These are phyloP conservation scores for Globisporangium carolinianum DNA, from an alignment of 352 stramenopile species.

Conservation along the genomic window DNA sequence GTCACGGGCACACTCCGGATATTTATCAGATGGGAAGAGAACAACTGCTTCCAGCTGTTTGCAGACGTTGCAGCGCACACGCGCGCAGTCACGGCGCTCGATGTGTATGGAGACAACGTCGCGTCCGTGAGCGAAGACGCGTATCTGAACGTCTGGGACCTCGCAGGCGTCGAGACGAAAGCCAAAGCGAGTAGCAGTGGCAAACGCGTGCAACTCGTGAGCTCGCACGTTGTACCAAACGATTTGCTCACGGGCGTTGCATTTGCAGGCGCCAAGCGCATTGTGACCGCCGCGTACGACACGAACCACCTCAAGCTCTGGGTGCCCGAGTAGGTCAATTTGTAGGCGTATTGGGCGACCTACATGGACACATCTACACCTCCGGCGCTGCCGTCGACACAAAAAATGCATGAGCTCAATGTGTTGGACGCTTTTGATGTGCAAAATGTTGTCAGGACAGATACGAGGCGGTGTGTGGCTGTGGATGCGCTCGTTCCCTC, in stretches of 20 bases:
- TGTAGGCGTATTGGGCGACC: no score
- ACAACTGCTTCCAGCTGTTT: conserved; percentile 34
- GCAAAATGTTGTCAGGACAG: no score
- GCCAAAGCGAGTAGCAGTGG: not conserved
- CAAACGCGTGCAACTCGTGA: conserved; percentile 38
- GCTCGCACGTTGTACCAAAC: conserved; percentile 54
- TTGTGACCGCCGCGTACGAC: conserved; percentile 63
- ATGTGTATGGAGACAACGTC: conserved; percentile 37
- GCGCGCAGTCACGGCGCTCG: conserved; percentile 58
- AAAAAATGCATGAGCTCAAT: no score
- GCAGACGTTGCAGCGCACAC: conserved; percentile 66
- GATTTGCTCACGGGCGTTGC: conserved; percentile 55
- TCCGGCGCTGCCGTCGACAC: no score
- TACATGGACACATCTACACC: no score
- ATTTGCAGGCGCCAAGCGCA: conserved; percentile 36
- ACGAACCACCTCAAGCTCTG: conserved; percentile 64
- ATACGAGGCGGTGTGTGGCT: no score
- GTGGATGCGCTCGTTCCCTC: no score
- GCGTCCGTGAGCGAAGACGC: conserved; percentile 71
- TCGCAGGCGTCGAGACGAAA: conserved; percentile 16
- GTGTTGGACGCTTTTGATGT: no score
- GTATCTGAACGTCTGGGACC: conserved; percentile 76
- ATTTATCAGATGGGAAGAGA: conserved; percentile 18
- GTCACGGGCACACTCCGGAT: conserved; percentile 52
- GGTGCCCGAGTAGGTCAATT: conserved; percentile 34